Evolutionary conservation across 2,329 filamentous ascomycete species (phyloP), one percentile per base, ranked within the genome.

Genomic region (Sordariomycetes sp.): DNA sequence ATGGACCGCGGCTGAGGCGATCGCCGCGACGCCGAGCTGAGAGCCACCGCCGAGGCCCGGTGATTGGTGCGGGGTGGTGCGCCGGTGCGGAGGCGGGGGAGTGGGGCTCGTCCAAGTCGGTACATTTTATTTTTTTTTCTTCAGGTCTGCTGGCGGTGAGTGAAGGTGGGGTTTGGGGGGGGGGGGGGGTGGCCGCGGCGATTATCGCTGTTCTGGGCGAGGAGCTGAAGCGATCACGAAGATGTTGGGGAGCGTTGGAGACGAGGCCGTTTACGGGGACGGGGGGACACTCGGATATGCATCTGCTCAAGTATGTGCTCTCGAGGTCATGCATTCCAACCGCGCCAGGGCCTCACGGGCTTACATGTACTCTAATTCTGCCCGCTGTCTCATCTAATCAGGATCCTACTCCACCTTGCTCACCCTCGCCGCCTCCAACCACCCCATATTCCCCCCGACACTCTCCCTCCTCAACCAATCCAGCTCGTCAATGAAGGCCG

Each of bases 401-500:
- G 20, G 45, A 20, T 24, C n/a, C 45, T 58, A 68, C 64, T 8
- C 61, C 2, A 76, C 64, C 51, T 65, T 66, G 59, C 74, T 66
- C 20, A 85, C 68, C 64, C 74, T 80, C 2, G 77, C 79, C 56
- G 68, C 70, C 54, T 70, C 65, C 57, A 82, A 65, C 83, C 82
- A 87, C 7, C 61, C 62, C 8, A 73, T 54, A 60, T 82, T 72
- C 0, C 75, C 77, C 5, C 66, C 65, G 0, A 69, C 71, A 2
- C 79, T 79, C 35, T 74, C 73, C 61, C 72, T 72, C 57, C 80
- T 69, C 20, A 82, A 64, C 25, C 67, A 67, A 62, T 76, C 77
- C 61, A 86, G 64, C 70, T 81, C 87, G 63, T 97, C 92, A 50
- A 96, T 72, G 65, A 96, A 91, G 0, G 85, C 85, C 0, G 90